Conservation (phyloP, 257 asterid genomes). For the Coffea canephora region DNA sequence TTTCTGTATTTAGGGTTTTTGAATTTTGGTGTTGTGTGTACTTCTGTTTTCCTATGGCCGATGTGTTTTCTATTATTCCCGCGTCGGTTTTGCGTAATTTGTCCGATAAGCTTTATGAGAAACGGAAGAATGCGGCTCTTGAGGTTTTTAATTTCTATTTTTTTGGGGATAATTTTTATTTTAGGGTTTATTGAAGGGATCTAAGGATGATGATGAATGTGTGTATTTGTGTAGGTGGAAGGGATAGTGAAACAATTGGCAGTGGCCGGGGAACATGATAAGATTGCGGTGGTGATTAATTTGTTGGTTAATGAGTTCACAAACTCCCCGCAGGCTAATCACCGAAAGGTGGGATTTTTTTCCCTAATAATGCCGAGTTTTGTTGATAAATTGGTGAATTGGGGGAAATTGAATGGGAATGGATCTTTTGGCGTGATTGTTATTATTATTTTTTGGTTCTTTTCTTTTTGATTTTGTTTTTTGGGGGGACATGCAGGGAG, state of each 20-base stretch:
- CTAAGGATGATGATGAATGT: slow-evolving; percentile 4
- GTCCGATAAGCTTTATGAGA: slow-evolving; percentile 94
- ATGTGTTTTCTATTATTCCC: slow-evolving; percentile 69
- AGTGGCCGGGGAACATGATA: slow-evolving; percentile 73
- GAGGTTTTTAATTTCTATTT: slow-evolving; percentile 46
- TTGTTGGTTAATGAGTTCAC: slow-evolving; percentile 74
- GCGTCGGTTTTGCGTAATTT: slow-evolving; percentile 89
- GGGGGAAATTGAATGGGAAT: slow-evolving; percentile 1
- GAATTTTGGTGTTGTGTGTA: slow-evolving; percentile 15
- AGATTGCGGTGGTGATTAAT: slow-evolving; percentile 72
- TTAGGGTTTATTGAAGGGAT: slow-evolving; percentile 33
- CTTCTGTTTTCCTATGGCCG: slow-evolving; percentile 57
- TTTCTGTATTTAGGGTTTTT: slow-evolving; percentile 36
- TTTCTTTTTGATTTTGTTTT: background rate
- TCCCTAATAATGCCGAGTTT: background rate
- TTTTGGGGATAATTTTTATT: slow-evolving; percentile 20
- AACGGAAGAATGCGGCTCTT: slow-evolving; percentile 97
- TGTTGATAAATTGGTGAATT: slow-evolving; percentile 3
- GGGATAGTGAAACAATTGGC: slow-evolving; percentile 89
- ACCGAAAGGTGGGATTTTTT: slow-evolving; percentile 62
- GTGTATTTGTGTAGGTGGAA: slow-evolving; percentile 59
- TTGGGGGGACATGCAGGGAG: slow-evolving; percentile 57
- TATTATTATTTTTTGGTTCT: slow-evolving; percentile 3
- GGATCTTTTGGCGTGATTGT: slow-evolving; percentile 10
- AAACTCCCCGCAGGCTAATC: slow-evolving; percentile 85